Conservation (phyloP, 2,329 filamentous ascomycete genomes). For the Colletotrichum noveboracense region DNA sequence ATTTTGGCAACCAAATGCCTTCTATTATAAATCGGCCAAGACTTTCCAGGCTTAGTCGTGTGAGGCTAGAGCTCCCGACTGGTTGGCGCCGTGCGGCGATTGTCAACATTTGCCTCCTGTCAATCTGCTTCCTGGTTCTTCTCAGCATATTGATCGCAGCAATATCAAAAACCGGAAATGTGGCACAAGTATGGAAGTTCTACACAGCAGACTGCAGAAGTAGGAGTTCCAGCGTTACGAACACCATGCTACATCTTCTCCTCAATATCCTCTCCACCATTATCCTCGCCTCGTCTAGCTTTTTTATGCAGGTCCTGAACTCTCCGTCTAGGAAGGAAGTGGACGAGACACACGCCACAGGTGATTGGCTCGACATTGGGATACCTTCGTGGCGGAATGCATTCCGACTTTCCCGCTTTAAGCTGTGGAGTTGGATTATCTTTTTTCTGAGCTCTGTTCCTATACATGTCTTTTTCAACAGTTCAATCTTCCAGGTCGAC, state of each 20-base stretch:
- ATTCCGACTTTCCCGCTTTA: constrained; percentile 22
- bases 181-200: not conserved
- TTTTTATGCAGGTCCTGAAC: constrained; percentile 24
- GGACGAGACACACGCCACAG: constrained; percentile 47
- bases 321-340: constrained; percentile 12
- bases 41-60: too few species aligned
- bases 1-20: too few species aligned
- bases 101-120: not conserved
- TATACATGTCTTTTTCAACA: constrained; percentile 31
- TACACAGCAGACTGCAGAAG: not conserved
- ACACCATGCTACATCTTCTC: constrained; percentile 41
- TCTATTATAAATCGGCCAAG: too few species aligned
- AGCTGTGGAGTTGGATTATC: constrained; percentile 24
- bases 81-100: not conserved
- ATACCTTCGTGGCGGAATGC: constrained; percentile 43
- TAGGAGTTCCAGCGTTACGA: not conserved
- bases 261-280: constrained; percentile 42
- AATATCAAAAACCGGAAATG: not conserved
- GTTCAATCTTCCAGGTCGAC: constrained; percentile 16
- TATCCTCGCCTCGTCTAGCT: constrained; percentile 19
- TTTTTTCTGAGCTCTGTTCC: constrained; percentile 29
- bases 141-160: not conserved
- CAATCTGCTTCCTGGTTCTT: not conserved
- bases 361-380: constrained; percentile 49
- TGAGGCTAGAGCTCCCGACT: not conserved